Evolutionary conservation across 2,329 filamentous ascomycete genomes (phyloP).

Genomic region (Helotiales sp.): DNA sequence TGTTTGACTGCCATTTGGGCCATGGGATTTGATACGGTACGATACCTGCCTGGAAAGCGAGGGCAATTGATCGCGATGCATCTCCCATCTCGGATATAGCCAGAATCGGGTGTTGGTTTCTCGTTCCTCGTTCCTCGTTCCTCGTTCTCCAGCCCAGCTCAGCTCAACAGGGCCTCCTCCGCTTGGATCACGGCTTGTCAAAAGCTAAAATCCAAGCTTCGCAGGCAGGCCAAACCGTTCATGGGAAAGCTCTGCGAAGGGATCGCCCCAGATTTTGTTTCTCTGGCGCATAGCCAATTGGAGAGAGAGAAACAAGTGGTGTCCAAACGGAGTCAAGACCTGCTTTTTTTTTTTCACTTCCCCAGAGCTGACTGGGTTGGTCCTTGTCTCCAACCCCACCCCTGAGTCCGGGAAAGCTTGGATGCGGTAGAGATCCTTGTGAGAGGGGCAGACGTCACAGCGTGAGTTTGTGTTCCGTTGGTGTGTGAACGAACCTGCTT

Average conservation of each 20-base stretch:
- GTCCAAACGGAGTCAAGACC: too few relatives aligned
- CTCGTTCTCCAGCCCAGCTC: too few relatives aligned
- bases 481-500: neutral
- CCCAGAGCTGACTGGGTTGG: neutral
- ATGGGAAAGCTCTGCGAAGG: constrained; percentile 1
- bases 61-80: neutral
- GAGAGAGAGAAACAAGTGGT: neutral
- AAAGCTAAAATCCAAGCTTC: neutral
- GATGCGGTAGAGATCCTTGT: neutral
- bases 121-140: too few relatives aligned
- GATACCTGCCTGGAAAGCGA: too few relatives aligned
- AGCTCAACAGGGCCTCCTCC: neutral
- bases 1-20: too few relatives aligned
- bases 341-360: too few relatives aligned
- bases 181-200: too few relatives aligned
- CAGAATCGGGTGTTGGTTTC: too few relatives aligned
- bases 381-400: neutral
- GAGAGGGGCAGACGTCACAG: neutral
- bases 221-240: neutral
- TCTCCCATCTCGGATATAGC: too few relatives aligned
- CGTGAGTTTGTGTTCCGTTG: neutral
- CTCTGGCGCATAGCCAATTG: neutral
- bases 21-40: too few relatives aligned
- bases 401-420: neutral
- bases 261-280: neutral